These are phyloP conservation scores for Fusarium algeriense DNA, from an alignment of 2,329 filamentous ascomycete genomes.

Conservation along the genomic window DNA sequence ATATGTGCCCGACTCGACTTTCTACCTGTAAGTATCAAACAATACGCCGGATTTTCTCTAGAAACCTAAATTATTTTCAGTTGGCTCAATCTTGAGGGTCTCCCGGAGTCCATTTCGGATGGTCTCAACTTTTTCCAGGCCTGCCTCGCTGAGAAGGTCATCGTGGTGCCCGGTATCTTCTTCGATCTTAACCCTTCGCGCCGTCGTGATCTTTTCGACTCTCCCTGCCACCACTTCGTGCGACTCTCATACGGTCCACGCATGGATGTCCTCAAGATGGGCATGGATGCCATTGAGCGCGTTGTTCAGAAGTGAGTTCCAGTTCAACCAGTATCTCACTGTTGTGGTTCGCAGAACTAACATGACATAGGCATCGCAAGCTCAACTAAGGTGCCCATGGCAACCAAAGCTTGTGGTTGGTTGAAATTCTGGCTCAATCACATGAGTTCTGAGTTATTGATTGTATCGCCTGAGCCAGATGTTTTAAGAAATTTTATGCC, in stretches of 20 bases:
- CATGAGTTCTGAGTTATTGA: background rate
- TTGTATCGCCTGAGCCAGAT: too few species aligned
- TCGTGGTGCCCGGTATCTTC: constrained; percentile 97
- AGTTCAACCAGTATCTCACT: background rate
- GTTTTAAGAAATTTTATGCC: background rate
- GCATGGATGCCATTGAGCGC: constrained; percentile 86
- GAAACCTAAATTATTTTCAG: constrained; percentile 35
- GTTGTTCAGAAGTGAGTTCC: constrained; percentile 76
- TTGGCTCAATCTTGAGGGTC: constrained; percentile 72
- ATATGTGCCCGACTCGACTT: constrained; percentile 89
- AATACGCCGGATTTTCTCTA: too few species aligned
- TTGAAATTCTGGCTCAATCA: background rate
- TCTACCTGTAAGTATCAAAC: constrained; percentile 78
- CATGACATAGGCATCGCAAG: constrained; percentile 41
- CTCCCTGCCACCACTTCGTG: constrained; percentile 92
- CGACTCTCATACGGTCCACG: constrained; percentile 86
- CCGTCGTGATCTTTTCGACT: constrained; percentile 91
- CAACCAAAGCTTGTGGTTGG: background rate
- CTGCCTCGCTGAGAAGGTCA: constrained; percentile 92
- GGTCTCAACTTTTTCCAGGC: constrained; percentile 98
- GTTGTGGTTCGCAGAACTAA: constrained; percentile 11
- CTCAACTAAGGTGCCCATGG: constrained; percentile 4
- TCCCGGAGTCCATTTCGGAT: constrained; percentile 87
- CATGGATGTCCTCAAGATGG: constrained; percentile 82
- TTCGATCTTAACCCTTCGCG: constrained; percentile 95